Percentiles rank a stretch among this genome's conserved stretches.
Evolutionary conservation across 1,284 basidiomycete genomes (phyloP).

Genomic region (Naganishia albida): DNA sequence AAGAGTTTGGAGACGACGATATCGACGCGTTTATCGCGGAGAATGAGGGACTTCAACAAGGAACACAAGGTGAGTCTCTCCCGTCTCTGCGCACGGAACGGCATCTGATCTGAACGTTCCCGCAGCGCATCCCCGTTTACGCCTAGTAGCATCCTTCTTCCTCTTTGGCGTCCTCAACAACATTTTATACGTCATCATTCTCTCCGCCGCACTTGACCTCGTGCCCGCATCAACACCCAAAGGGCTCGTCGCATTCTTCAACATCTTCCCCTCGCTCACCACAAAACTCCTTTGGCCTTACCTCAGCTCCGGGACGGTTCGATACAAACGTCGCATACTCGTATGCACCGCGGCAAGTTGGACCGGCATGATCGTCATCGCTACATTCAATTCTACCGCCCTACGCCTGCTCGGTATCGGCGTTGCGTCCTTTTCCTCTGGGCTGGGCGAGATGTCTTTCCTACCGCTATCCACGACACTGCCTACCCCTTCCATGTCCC

Average conservation of each 20-base stretch:
- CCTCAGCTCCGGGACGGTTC: constrained; percentile 74
- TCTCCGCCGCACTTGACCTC: constrained; percentile 91
- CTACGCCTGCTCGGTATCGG: constrained; percentile 82
- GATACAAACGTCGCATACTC: constrained; percentile 71
- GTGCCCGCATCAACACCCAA: constrained; percentile 82
- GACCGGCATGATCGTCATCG: constrained; percentile 82
- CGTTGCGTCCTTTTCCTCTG: constrained; percentile 86
- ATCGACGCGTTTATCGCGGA: constrained; percentile 42
- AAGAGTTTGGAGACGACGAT: constrained; percentile 35
- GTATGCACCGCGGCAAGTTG: constrained; percentile 75
- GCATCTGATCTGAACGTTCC: not conserved
- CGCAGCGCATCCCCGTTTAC: constrained; percentile 15
- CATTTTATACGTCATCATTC: constrained; percentile 88
- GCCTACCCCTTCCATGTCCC: constrained; percentile 58
- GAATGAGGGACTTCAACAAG: constrained; percentile 17
- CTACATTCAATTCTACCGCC: constrained; percentile 67
- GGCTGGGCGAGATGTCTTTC: constrained; percentile 91
- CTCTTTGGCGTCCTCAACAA: constrained; percentile 54
- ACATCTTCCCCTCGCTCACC: constrained; percentile 70
- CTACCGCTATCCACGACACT: constrained; percentile 84
- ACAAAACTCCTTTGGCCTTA: constrained; percentile 96
- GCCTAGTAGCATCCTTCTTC: constrained; percentile 48
- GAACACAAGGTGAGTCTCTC: not conserved
- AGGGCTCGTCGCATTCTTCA: constrained; percentile 90
- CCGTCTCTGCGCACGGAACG: not conserved